phyloP scores from a whole-genome alignment of 257 asterid species.

The Plantago ovata region DNA sequence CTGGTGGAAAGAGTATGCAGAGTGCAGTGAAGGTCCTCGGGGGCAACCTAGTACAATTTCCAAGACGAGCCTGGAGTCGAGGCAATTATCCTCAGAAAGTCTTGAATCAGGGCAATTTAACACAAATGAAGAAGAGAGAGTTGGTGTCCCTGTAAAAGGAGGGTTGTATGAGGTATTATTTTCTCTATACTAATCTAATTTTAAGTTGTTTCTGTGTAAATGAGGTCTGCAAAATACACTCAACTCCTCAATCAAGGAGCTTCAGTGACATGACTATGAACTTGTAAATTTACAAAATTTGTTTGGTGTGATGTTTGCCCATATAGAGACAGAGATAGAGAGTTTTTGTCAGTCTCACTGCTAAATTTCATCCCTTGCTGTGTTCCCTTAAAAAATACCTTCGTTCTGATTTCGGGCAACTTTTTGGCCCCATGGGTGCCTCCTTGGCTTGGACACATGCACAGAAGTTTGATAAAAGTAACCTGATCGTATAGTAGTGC shows the following conservation, averaged over 20 bases:
- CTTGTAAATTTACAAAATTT: not conserved
- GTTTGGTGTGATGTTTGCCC: not conserved
- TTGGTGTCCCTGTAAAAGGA: slow-evolving; percentile 98
- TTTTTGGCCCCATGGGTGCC: too few relatives aligned
- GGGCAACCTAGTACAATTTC: slow-evolving; percentile 38
- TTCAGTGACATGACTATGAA: slow-evolving; percentile 6
- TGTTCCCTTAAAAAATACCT: too few relatives aligned
- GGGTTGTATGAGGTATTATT: slow-evolving; percentile 82
- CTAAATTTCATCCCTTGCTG: too few relatives aligned
- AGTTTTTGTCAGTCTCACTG: not conserved
- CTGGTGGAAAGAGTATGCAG: slow-evolving; percentile 99
- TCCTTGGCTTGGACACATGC: too few relatives aligned
- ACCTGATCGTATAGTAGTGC: too few relatives aligned
- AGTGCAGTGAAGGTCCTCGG: slow-evolving; percentile 91
- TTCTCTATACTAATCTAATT: slow-evolving; percentile 8
- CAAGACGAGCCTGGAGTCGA: slow-evolving; percentile 24
- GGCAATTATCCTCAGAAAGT: slow-evolving; percentile 34
- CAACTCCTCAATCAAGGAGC: not conserved
- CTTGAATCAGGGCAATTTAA: slow-evolving; percentile 31
- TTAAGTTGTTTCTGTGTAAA: slow-evolving; percentile 5
- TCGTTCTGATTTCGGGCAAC: too few relatives aligned
- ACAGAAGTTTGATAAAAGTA: too few relatives aligned
- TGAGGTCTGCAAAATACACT: not conserved
- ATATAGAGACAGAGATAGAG: not conserved
- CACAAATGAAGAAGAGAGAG: slow-evolving; percentile 80